A percentile compares a stretch with the other conserved stretches of the same genome.
Conservation (phyloP, 2,329 filamentous ascomycete genomes). For the Clarireedia hainanense region DNA sequence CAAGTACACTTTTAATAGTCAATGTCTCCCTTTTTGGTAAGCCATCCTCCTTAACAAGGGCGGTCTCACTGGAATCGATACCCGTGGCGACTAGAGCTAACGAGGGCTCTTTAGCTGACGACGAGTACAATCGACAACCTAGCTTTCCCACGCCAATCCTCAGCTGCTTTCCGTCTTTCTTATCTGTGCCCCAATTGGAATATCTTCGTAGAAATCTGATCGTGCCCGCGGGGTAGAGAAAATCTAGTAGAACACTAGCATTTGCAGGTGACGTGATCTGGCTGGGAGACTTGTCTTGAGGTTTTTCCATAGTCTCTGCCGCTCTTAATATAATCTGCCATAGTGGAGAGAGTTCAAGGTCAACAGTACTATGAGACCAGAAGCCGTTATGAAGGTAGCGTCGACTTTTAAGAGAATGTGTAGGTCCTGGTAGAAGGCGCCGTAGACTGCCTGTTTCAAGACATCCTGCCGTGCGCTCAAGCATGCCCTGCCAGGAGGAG, state of each 20-base stretch:
- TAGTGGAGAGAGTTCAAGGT: slow-evolving; percentile 26
- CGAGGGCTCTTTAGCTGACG: slow-evolving; percentile 20
- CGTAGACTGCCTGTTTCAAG: slow-evolving; percentile 47
- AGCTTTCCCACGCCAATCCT: slow-evolving; percentile 16
- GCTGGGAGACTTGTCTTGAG: slow-evolving; percentile 9
- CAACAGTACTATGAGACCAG: slow-evolving; percentile 44
- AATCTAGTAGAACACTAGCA: slow-evolving; percentile 29
- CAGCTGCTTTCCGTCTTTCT: slow-evolving; percentile 17
- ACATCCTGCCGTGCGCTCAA: slow-evolving; percentile 51
- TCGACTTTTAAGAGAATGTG: slow-evolving; percentile 30
- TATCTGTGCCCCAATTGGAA: slow-evolving; percentile 22
- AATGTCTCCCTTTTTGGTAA: background rate
- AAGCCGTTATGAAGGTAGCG: slow-evolving; percentile 46
- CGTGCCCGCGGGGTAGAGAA: slow-evolving; percentile 35
- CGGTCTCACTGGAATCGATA: background rate
- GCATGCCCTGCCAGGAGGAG: slow-evolving; percentile 37
- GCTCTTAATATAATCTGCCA: slow-evolving; percentile 24
- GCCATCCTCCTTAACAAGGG: background rate
- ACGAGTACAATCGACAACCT: slow-evolving; percentile 29
- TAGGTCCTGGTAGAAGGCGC: slow-evolving; percentile 36
- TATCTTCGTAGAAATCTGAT: slow-evolving; percentile 30
- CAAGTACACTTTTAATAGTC: slow-evolving; percentile 11
- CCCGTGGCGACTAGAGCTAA: background rate
- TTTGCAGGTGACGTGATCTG: slow-evolving; percentile 8
- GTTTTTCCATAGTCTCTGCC: slow-evolving; percentile 12